phyloP scores from a whole-genome alignment of 768 basidiomycete genomes.

The Rhodotorula taiwanensis region DNA sequence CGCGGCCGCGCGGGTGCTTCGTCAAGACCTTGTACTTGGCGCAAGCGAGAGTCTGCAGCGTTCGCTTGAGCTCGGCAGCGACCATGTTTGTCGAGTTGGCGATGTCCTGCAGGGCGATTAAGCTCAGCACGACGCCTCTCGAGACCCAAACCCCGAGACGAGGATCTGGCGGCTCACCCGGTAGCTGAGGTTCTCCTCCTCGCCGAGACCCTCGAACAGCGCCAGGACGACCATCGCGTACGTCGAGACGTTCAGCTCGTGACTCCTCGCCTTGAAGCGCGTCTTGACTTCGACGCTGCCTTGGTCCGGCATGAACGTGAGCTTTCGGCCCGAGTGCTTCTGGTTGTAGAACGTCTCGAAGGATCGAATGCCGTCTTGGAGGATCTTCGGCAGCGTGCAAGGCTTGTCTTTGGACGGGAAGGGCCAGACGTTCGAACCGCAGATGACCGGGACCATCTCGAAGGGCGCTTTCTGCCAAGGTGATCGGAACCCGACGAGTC shows the following conservation, averaged over 20 bases:
- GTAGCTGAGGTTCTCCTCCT: slow-evolving; percentile 68
- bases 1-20: slow-evolving; percentile 81
- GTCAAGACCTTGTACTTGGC: slow-evolving; percentile 86
- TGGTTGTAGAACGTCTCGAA: slow-evolving; percentile 87
- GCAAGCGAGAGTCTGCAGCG: slow-evolving; percentile 90
- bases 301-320: slow-evolving; percentile 85
- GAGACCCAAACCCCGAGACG: too few species aligned
- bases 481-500: neutral
- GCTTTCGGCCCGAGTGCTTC: slow-evolving; percentile 76
- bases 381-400: slow-evolving; percentile 61
- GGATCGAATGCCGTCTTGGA: slow-evolving; percentile 61
- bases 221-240: slow-evolving; percentile 78
- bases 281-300: slow-evolving; percentile 86
- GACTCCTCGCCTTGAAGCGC: slow-evolving; percentile 66
- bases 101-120: slow-evolving; percentile 75
- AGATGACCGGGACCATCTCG: slow-evolving; percentile 79
- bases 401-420: slow-evolving; percentile 57
- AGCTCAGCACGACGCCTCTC: too few species aligned
- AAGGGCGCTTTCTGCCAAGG: slow-evolving; percentile 61
- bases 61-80: slow-evolving; percentile 73
- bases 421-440: slow-evolving; percentile 97
- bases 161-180: slow-evolving; percentile 55
- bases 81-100: slow-evolving; percentile 65
- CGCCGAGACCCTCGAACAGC: slow-evolving; percentile 67
- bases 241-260: slow-evolving; percentile 90